Conservation (phyloP, 768 basidiomycete species). For the Mycena alexandri region DNA sequence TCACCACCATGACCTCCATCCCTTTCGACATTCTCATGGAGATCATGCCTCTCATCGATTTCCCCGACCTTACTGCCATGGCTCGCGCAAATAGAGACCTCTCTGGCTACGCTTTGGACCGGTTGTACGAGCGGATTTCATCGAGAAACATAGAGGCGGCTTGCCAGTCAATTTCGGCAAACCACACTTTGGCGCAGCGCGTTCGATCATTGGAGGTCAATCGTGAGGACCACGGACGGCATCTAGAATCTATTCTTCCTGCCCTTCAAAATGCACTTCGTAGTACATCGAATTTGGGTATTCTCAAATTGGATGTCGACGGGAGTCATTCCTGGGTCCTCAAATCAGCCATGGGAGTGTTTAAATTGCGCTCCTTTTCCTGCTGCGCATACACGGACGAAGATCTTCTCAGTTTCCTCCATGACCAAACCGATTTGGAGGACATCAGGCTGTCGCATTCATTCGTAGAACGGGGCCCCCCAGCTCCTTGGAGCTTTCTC, state of each 20-base stretch:
- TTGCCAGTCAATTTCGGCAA: conserved; percentile 20
- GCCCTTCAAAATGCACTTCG: conserved; percentile 17
- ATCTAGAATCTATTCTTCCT: conserved; percentile 16
- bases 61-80: conserved; percentile 14
- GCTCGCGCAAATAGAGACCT: conserved; percentile 28
- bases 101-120: conserved; percentile 23
- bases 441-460: conserved; percentile 28
- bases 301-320: conserved; percentile 23
- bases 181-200: conserved; percentile 25
- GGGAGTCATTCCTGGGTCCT: conserved; percentile 21
- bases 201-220: conserved; percentile 21
- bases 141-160: conserved; percentile 16
- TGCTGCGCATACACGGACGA: conserved; percentile 14
- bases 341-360: background rate
- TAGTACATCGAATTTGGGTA: conserved; percentile 20
- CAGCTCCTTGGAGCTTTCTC: conserved; percentile 23
- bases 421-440: conserved; percentile 27
- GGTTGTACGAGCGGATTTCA: conserved; percentile 19
- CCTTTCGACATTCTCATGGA: conserved; percentile 35
- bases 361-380: conserved; percentile 30
- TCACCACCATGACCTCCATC: conserved; percentile 29
- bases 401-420: conserved; percentile 22
- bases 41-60: conserved; percentile 24
- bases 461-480: background rate
- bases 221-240: background rate